Conservation (phyloP, 257 asterid species). For the Leptodermis oblonga region DNA sequence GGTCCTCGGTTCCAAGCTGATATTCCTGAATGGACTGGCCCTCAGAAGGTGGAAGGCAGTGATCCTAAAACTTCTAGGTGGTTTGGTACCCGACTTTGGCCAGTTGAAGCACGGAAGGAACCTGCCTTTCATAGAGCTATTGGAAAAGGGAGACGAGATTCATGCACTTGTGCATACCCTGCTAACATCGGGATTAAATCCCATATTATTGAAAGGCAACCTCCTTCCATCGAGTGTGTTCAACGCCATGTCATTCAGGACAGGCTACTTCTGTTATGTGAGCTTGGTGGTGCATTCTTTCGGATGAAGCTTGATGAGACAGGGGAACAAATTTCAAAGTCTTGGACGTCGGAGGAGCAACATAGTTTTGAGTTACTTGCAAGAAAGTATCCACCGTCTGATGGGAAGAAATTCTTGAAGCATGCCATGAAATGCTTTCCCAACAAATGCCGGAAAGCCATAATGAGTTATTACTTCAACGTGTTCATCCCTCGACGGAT, state of each 20-base stretch:
- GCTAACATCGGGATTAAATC: too few species aligned
- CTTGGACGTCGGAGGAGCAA: constrained; percentile 60
- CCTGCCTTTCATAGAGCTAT: constrained; percentile 23
- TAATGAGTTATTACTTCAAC: constrained; percentile 54
- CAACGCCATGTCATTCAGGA: constrained; percentile 50
- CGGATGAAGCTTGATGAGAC: constrained; percentile 73
- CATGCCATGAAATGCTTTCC: constrained; percentile 50
- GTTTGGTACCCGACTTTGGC: constrained; percentile 70
- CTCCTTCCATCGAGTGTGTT: constrained; percentile 46
- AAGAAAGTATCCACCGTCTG: constrained; percentile 29
- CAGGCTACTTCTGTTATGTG: constrained; percentile 37
- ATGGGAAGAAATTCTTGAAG: constrained; percentile 49
- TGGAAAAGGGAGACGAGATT: constrained; percentile 57
- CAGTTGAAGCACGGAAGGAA: constrained; percentile 27
- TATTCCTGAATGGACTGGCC: constrained; percentile 53
- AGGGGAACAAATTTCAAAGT: constrained; percentile 56
- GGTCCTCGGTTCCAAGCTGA: constrained; percentile 83
- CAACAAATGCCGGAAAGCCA: constrained; percentile 31
- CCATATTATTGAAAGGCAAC: too few species aligned
- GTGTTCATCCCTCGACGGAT: constrained; percentile 54
- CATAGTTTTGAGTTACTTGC: constrained; percentile 42
- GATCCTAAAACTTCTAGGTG: constrained; percentile 48
- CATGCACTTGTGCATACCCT: constrained; percentile 43
- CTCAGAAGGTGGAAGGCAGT: constrained; percentile 19
- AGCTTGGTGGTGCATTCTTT: constrained; percentile 57